Base-by-base conservation (phyloP, 2,329 filamentous ascomycete species). In the Diaporthe capsici region DNA sequence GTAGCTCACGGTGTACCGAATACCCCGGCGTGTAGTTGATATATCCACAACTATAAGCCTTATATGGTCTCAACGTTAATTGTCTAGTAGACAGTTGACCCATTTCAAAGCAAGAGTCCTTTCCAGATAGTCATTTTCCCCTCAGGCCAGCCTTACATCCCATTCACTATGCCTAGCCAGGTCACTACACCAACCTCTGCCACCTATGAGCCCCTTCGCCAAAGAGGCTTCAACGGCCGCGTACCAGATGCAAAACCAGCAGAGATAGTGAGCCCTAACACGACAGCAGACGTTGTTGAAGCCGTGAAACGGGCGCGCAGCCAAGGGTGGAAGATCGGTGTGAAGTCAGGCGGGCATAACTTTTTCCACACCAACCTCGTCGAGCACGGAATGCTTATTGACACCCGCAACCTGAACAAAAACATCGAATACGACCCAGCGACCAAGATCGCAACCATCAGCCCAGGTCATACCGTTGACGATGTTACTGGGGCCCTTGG, bases 301-400 rank as follows among this genome's bases (percentile, higher is more conserved):
- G 60, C 60, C 25, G 60, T 63, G 1, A 25, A 63, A 10, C n/a
- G 60, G n/a, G 60, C 60, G 8, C 60, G 60, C 25, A 42, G 39
- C n/a, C 8, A 44, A 1, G 60, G 60, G 13, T 44, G 37, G 60
- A 63, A 63, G 12, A 28, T 65, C 8, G 60, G 60, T 10, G 60
- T 65, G 39, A 28, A 31, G 8, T 65, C 60, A 3, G 60, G 60
- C 60, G 60, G 60, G 17, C 60, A 65, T 31, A 25, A 22, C 39
- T 65, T 65, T 25, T 47, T 47, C 39, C 39, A 47, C 3, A 20
- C 39, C 15, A 31, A 47, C 15, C 60, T 65, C 15, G 9, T 65
- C 25, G n/a, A 65, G 25, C 10, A 44, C 31, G 60, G 60, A 22
- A 65, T 65, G 39, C 39, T 65, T 17, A 47, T 65, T 31, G 60